Conservation (phyloP, 768 basidiomycete species). For the Podaxis pistillaris region DNA sequence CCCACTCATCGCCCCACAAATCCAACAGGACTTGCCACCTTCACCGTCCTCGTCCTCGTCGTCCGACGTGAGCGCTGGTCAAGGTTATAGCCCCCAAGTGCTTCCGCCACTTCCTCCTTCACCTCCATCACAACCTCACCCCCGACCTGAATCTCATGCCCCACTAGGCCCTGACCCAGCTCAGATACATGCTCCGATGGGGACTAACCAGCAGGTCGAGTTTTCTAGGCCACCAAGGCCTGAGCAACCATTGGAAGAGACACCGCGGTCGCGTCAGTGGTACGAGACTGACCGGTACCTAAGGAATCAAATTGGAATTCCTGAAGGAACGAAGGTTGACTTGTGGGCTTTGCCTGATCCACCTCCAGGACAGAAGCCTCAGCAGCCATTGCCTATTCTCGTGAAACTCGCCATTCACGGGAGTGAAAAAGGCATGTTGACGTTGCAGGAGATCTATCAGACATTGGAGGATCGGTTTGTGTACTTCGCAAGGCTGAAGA, state of each 20-base stretch:
- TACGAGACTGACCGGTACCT: conserved; percentile 41
- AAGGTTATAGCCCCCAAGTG: neutral
- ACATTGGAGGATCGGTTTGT: conserved; percentile 54
- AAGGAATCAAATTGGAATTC: conserved; percentile 39
- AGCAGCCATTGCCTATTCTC: conserved; percentile 26
- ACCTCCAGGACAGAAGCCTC: conserved; percentile 36
- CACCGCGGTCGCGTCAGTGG: conserved; percentile 16
- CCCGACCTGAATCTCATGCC: neutral
- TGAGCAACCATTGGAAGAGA: neutral
- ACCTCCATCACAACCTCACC: neutral
- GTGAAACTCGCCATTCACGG: conserved; percentile 66
- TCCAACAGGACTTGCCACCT: neutral
- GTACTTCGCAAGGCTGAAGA: conserved; percentile 46
- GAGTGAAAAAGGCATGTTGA: conserved; percentile 50
- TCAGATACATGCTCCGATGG: neutral
- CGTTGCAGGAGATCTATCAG: conserved; percentile 62
- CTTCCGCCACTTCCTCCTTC: neutral
- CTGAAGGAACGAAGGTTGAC: conserved; percentile 26
- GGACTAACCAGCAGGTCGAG: neutral
- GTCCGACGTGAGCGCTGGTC: neutral
- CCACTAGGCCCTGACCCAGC: neutral
- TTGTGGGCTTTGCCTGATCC: conserved; percentile 42
- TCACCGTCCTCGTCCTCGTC: neutral
- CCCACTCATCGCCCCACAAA: conserved; percentile 2
- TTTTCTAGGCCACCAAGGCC: neutral